Percentiles rank a stretch among this genome's conserved stretches.
Evolutionary conservation across 768 basidiomycete genomes (phyloP).

Genomic region (Phanerochaete sordida): DNA sequence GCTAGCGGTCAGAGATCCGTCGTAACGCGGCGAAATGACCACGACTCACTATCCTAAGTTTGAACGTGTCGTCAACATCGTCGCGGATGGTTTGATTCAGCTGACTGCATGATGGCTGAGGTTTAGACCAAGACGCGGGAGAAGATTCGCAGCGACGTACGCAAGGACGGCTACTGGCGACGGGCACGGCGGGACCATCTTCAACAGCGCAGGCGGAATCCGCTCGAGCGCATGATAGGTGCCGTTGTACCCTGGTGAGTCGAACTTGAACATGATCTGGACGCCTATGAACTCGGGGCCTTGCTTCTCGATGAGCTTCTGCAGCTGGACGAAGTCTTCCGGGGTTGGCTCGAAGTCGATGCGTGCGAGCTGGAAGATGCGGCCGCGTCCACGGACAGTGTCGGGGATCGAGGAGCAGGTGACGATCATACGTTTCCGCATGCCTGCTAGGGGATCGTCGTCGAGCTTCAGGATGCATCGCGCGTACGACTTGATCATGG

Average conservation of each 20-base stretch:
- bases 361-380: constrained; percentile 1
- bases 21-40: not conserved
- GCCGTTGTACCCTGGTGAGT: not conserved
- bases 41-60: not conserved
- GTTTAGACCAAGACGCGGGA: not conserved
- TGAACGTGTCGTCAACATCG: not conserved
- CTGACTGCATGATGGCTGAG: not conserved
- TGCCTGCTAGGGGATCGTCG: not conserved
- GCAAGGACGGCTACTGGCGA: not conserved
- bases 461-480: constrained; percentile 1
- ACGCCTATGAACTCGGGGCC: not conserved
- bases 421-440: not conserved
- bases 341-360: not conserved
- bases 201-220: not conserved
- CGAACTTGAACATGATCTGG: constrained; percentile 2
- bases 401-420: not conserved
- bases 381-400: not conserved
- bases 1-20: not conserved
- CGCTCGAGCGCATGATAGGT: not conserved
- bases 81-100: not conserved
- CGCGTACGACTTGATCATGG: not conserved
- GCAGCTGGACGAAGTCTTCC: not conserved
- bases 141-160: not conserved
- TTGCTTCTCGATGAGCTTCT: not conserved
- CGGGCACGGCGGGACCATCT: not conserved